These are phyloP conservation scores for Beauveria australis DNA, from an alignment of 2,329 filamentous ascomycete genomes.

Conservation along the genomic window DNA sequence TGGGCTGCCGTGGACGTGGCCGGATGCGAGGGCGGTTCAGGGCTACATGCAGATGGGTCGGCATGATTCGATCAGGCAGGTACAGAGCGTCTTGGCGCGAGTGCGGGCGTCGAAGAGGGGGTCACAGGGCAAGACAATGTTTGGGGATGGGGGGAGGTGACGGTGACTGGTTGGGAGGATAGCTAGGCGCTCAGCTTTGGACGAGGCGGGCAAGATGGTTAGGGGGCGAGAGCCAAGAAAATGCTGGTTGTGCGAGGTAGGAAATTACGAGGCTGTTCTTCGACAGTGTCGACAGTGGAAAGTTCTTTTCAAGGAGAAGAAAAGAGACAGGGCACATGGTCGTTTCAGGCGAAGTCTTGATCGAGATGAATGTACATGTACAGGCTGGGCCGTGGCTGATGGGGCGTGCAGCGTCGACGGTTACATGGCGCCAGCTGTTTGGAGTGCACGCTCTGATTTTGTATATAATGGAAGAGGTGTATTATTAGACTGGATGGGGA, in stretches of 20 bases:
- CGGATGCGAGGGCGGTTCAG: conserved; percentile 27
- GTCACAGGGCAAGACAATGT: not conserved
- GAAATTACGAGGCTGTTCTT: not conserved
- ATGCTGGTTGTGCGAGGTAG: too few relatives aligned
- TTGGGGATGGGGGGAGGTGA: not conserved
- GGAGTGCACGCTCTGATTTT: not conserved
- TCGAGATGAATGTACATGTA: not conserved
- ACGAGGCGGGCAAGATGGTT: too few relatives aligned
- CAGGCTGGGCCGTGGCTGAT: not conserved
- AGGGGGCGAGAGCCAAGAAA: not conserved
- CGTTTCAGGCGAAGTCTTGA: conserved; percentile 9
- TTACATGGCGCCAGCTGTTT: not conserved
- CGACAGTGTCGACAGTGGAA: not conserved
- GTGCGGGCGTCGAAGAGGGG: not conserved
- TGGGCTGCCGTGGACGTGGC: conserved; percentile 29
- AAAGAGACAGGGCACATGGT: not conserved
- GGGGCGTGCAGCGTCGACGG: not conserved
- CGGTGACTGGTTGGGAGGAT: not conserved
- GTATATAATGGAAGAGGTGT: not conserved
- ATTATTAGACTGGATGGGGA: not conserved
- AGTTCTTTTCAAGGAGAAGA: not conserved
- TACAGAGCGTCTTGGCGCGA: conserved; percentile 20
- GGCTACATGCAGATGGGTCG: conserved; percentile 23
- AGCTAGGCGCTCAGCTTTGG: too few relatives aligned
- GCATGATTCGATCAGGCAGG: conserved; percentile 18